Evolutionary conservation across 768 basidiomycete genomes (phyloP), one percentile per base, ranked within the genome.

Genomic region (Panaeolus cyanescens): DNA sequence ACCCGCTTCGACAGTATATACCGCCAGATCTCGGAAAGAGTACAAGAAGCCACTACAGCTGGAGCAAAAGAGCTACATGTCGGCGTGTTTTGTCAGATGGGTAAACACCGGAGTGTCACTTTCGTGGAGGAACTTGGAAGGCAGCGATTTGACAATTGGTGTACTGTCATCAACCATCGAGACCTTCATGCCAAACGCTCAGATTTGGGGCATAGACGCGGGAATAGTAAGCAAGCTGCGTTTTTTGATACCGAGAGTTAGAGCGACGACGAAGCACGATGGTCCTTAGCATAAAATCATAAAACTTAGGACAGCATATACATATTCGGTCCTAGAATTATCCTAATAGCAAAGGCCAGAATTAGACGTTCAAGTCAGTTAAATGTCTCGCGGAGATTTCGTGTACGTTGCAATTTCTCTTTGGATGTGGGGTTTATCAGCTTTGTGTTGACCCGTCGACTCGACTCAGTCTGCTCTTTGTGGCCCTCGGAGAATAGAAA

Each of bases 71-170:
- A 62, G 13, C 32, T 72, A 2, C 37, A 25, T 7, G 63, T 71
- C 2, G 70, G 70, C 3, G 65, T 73, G 12, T 68, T 60, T 56
- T 73, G 70, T 45, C 62, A 70, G 45, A 36, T 73, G 9, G 72
- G 72, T 30, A 70, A 62, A 31, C 70, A 73, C 54, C 69, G 72
- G 10, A 73, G 70, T 36, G 72, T 73, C 25, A 62, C 68, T 0
- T 33, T 73, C n/a, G 70, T 71, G 5, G 72, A 73, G 55, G 65
- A 67, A 32, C 66, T 73, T 10, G 68, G 67, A 4, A 58, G 62
- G 15, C 59, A 58, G 3, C 57, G 53, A 2, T 68, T 65, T 32
- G 39, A 62, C 17, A 67, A 64, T n/a, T 72, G 71, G 71, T 62
- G 66, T 39, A 68, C 69, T 9, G 55, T 65, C 25, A 59, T 67